A percentile compares a stretch with the other conserved stretches of the same genome.
phyloP scores from a whole-genome alignment of 2,329 filamentous ascomycete species.

The Verticillium isaacii region DNA sequence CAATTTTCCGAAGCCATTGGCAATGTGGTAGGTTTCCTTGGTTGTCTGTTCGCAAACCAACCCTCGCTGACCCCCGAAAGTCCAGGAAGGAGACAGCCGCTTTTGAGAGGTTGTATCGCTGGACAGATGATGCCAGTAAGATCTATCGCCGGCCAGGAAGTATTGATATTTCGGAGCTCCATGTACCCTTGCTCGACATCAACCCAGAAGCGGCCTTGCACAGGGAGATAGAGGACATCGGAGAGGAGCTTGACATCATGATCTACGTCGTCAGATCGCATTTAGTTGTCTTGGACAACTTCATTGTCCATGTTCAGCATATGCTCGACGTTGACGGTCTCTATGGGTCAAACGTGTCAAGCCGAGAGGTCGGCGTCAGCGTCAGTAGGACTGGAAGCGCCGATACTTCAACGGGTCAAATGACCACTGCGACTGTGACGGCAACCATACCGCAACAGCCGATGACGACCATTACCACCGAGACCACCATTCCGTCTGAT shows the following conservation, averaged over 20 bases:
- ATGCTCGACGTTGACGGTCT: background rate
- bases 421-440: background rate
- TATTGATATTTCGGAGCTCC: constrained; percentile 15
- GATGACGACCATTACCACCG: background rate
- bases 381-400: background rate
- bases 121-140: constrained; percentile 9
- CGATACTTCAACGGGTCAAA: background rate
- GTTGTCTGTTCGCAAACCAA: too few species aligned
- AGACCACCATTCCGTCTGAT: background rate
- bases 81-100: constrained; percentile 32
- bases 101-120: constrained; percentile 29
- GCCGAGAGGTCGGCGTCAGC: background rate
- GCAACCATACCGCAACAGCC: background rate
- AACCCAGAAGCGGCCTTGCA: constrained; percentile 36
- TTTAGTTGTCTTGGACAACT: constrained; percentile 21
- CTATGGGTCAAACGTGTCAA: background rate
- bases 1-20: constrained; percentile 36
- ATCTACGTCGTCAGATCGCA: constrained; percentile 32
- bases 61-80: constrained; percentile 9
- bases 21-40: constrained; percentile 25
- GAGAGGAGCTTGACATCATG: constrained; percentile 44
- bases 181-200: constrained; percentile 32
- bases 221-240: constrained; percentile 39
- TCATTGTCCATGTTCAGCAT: constrained; percentile 15
- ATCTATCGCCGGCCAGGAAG: constrained; percentile 13